These are phyloP conservation scores for Cyanidioschyzon merolae DNA, from an alignment of 23 red algal species.

Conservation along the genomic window DNA sequence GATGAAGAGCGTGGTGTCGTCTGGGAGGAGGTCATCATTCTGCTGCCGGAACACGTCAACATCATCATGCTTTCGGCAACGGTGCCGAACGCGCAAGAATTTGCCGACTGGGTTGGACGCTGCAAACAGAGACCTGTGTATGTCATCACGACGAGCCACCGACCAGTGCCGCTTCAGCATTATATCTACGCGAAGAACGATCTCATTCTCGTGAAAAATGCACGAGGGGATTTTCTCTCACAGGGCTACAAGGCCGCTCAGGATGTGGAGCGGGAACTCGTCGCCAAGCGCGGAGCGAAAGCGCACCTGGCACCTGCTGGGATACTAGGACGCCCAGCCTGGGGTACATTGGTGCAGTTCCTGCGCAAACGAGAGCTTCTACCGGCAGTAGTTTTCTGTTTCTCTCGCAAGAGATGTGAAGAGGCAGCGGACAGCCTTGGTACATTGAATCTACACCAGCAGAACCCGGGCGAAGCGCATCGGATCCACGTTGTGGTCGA, in stretches of 20 bases:
- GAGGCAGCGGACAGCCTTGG: conserved; percentile 58
- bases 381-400: conserved; percentile 81
- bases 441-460: conserved; percentile 33
- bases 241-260: conserved; percentile 17
- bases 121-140: conserved; percentile 16
- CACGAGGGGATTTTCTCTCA: neutral
- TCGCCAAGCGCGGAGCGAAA: conserved; percentile 37
- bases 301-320: conserved; percentile 19
- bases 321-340: conserved; percentile 3
- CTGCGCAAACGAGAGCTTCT: conserved; percentile 58
- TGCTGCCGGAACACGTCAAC: conserved; percentile 48
- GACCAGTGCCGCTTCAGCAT: conserved; percentile 39
- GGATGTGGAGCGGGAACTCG: conserved; percentile 29
- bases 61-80: conserved; percentile 89
- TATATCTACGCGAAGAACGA: conserved; percentile 31
- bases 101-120: conserved; percentile 75
- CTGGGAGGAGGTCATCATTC: conserved; percentile 89
- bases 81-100: conserved; percentile 83
- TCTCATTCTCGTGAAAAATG: conserved; percentile 1
- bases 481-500: conserved; percentile 29
- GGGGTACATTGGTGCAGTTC: conserved; percentile 58
- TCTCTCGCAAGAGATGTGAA: conserved; percentile 71
- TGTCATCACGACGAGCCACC: conserved; percentile 18
- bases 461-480: neutral
- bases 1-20: conserved; percentile 91